Evolutionary conservation across 495 filamentous ascomycete species (phyloP).

Genomic region (Aspergillus cristatus): DNA sequence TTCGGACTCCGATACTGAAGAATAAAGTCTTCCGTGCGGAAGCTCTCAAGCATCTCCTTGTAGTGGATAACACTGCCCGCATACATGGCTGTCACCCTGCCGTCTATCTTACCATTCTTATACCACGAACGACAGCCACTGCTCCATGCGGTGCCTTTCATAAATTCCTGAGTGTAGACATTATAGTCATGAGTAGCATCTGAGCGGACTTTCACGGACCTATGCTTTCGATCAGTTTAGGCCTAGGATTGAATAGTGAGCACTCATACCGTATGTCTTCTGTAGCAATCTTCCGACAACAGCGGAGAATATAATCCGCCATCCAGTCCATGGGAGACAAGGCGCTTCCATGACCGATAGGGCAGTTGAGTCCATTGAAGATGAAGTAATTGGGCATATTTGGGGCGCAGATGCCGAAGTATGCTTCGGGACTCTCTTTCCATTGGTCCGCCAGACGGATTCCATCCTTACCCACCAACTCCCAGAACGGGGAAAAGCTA

Average conservation of each 20-base stretch:
- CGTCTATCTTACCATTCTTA: constrained; percentile 3
- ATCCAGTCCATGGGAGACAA: neutral
- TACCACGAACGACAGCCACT: constrained; percentile 4
- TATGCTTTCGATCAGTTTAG: neutral
- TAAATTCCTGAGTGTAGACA: neutral
- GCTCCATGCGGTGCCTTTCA: constrained; percentile 6
- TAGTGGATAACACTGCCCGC: neutral
- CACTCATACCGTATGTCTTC: constrained; percentile 8
- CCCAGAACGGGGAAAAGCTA: constrained; percentile 27
- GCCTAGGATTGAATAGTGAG: neutral
- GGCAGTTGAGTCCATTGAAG: constrained; percentile 15
- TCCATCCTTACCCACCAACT: constrained; percentile 27
- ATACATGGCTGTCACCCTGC: neutral
- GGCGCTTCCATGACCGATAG: neutral
- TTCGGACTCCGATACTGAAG: neutral
- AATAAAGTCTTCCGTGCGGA: neutral
- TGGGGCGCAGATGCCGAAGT: constrained; percentile 14
- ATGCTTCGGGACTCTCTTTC: constrained; percentile 20
- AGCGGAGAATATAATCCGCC: constrained; percentile 1
- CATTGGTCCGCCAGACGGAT: constrained; percentile 23
- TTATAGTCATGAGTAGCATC: constrained; percentile 5
- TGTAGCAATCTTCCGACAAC: constrained; percentile 2
- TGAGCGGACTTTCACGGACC: constrained; percentile 4
- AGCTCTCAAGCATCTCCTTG: neutral
- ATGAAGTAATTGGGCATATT: constrained; percentile 31